These are phyloP conservation scores for Podaxis sp. DNA, from an alignment of 768 basidiomycete genomes.

Conservation along the genomic window DNA sequence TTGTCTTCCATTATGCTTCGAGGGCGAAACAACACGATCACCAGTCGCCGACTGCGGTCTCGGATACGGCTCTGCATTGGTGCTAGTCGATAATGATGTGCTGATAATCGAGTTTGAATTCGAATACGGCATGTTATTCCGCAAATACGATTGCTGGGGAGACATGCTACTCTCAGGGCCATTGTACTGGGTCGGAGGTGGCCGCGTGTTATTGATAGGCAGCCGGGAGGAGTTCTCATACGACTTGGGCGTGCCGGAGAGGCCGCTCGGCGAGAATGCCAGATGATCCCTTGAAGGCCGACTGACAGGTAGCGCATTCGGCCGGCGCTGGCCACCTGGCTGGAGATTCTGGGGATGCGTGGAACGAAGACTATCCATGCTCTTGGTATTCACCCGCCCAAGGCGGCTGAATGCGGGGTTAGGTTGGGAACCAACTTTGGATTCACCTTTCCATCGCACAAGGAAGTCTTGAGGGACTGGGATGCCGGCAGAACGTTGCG, in stretches of 20 bases:
- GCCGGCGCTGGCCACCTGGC: constrained; percentile 19
- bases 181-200: constrained; percentile 13
- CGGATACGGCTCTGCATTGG: constrained; percentile 49
- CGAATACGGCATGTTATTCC: constrained; percentile 17
- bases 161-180: constrained; percentile 12
- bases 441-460: constrained; percentile 50
- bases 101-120: constrained; percentile 8
- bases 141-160: constrained; percentile 13
- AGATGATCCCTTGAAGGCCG: constrained; percentile 12
- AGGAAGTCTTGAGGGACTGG: constrained; percentile 42
- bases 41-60: constrained; percentile 61
- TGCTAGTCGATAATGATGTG: not conserved
- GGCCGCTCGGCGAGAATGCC: constrained; percentile 20
- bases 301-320: constrained; percentile 4
- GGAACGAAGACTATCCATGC: constrained; percentile 51
- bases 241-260: constrained; percentile 38
- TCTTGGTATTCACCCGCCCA: constrained; percentile 42
- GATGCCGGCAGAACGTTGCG: constrained; percentile 17
- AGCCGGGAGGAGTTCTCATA: constrained; percentile 36
- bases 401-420: constrained; percentile 28
- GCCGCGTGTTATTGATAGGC: constrained; percentile 11
- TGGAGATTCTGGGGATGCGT: constrained; percentile 27
- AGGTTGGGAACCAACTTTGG: constrained; percentile 33
- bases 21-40: constrained; percentile 43
- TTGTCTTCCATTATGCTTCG: constrained; percentile 30